Percentiles rank a stretch among this genome's conserved stretches.
Conservation (phyloP, 2,329 filamentous ascomycete genomes). For the Neonectria sp. region DNA sequence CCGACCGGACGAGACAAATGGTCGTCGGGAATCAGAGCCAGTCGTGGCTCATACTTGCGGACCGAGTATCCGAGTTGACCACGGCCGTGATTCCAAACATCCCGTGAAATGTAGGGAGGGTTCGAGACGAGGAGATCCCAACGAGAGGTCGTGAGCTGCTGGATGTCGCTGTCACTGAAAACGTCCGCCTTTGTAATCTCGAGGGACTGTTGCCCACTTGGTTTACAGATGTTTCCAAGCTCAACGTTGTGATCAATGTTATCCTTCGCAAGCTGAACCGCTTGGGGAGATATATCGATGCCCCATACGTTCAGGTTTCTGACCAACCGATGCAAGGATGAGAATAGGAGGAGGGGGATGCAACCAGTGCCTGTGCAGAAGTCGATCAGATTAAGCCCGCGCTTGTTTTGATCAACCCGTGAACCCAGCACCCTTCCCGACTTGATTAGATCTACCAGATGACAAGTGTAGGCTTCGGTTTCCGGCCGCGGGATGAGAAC, state of each 20-base stretch:
- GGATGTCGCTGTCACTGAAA: constrained; percentile 60
- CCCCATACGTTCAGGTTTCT: constrained; percentile 70
- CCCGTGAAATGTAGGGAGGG: constrained; percentile 88
- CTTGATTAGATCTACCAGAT: constrained; percentile 66
- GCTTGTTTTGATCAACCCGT: constrained; percentile 16
- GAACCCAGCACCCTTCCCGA: constrained; percentile 32
- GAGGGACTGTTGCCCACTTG: constrained; percentile 49
- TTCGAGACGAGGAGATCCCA: constrained; percentile 86
- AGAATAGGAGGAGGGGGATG: constrained; percentile 83
- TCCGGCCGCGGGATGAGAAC: constrained; percentile 90
- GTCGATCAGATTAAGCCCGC: constrained; percentile 78
- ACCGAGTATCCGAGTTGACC: constrained; percentile 78
- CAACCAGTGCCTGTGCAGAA: constrained; percentile 94
- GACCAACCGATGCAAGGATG: constrained; percentile 66
- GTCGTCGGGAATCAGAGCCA: constrained; percentile 78
- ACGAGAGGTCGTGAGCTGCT: constrained; percentile 35
- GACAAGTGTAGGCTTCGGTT: constrained; percentile 77
- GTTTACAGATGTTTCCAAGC: constrained; percentile 42
- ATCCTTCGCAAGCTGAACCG: constrained; percentile 74
- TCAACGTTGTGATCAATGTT: constrained; percentile 72
- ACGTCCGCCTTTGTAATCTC: constrained; percentile 66
- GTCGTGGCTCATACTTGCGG: constrained; percentile 82
- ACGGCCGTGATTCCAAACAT: constrained; percentile 56
- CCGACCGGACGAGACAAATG: constrained; percentile 47
- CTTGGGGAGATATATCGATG: constrained; percentile 79